Base-by-base conservation (phyloP, 805 yeast genomes). In the Pichia cephalocereana region DNA sequence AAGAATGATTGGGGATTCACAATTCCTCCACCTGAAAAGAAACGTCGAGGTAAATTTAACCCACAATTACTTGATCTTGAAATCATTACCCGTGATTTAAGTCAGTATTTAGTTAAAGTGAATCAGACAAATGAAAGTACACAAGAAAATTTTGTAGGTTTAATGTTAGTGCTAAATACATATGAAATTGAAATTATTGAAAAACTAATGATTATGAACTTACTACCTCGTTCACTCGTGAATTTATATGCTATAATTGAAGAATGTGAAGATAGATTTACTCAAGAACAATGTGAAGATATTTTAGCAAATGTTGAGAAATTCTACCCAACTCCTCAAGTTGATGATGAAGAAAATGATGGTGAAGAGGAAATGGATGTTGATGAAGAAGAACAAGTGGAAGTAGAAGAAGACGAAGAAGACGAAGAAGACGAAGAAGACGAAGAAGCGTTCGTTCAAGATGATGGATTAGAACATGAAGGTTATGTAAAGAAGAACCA, bases 191-290 rank as follows among this genome's bases (percentile, higher is more conserved):
- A 83, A 67, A 86, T 87, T 63, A 81, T 86, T 27, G 99, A 91
- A 60, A 79, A 82, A 54, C 69, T 91, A 39, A 96, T 91, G 66
- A 77, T 91, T 38, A 75, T 90, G 48, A 90, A 91, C 62, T 71
- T 81, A 8, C 72, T 87, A 30, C 99, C 99, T 1, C 70, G 82
- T 42, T 78, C 87, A 6, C 68, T 87, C 71, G 96, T 90, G 12
- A 82, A 79, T 37, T 70, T 91, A 45, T 88, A 80, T 61, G 74
- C 93, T 0, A 68, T 91, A 30, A 80, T 91, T 1, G 99, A 91
- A 61, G 98, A 93, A 61, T 91, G 96, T 64, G 99, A 91, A 56
- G 80, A 79, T 52, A 72, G 99, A 56, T 83, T 89, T 57, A 67
- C 69, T n/a, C 86, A 85, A 50, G 83, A 77, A 1, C 74, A 81